Evolutionary conservation across 257 asterid genomes (phyloP).

Genomic region (Vinca minor): DNA sequence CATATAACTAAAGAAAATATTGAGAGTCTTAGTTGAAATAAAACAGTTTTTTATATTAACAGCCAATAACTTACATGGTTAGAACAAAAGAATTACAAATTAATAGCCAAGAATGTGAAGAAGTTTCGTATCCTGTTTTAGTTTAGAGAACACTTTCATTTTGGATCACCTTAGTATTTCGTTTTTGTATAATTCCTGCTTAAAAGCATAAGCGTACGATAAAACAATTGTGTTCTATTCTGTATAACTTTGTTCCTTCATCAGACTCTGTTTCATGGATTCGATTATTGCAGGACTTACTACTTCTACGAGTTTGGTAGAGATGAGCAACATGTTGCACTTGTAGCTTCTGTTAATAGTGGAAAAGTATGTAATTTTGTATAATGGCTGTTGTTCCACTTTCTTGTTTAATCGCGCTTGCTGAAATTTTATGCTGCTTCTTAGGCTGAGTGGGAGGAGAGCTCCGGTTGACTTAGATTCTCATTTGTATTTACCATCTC

Average conservation of each 20-base stretch:
- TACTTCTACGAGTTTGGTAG: slow-evolving; percentile 80
- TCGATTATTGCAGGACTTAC: slow-evolving; percentile 57
- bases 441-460: neutral
- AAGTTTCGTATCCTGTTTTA: too few relatives aligned
- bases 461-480: neutral
- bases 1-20: too few relatives aligned
- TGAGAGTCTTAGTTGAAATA: too few relatives aligned
- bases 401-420: neutral
- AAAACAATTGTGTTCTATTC: neutral
- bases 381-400: slow-evolving; percentile 1
- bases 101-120: too few relatives aligned
- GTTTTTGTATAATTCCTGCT: too few relatives aligned
- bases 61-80: too few relatives aligned
- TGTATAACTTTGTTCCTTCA: neutral
- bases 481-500: neutral
- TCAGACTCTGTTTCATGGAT: neutral
- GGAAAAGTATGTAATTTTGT: slow-evolving; percentile 56
- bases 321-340: slow-evolving; percentile 57
- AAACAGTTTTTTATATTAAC: too few relatives aligned
- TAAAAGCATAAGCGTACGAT: neutral
- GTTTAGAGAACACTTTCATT: too few relatives aligned
- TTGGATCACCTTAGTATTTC: too few relatives aligned
- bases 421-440: neutral
- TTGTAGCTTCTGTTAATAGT: slow-evolving; percentile 74
- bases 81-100: too few relatives aligned